Evolutionary conservation across 2,329 filamentous ascomycete species (phyloP).

Genomic region (Ophiocordyceps australis): DNA sequence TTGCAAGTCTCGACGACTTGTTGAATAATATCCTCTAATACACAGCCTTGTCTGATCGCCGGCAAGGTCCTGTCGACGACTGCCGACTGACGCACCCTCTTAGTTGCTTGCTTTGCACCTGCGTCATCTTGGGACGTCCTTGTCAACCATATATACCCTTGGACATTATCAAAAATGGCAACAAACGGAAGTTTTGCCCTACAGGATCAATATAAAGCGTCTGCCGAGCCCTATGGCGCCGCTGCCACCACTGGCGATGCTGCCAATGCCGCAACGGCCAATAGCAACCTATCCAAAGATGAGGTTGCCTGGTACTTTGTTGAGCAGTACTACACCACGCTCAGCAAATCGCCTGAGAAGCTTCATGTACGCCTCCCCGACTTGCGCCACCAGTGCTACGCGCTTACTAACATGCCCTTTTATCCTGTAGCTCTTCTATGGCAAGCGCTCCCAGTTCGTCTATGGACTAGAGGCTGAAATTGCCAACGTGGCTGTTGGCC

Average conservation of each 20-base stretch:
- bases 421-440: conserved; percentile 75
- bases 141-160: not conserved
- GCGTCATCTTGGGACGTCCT: not conserved
- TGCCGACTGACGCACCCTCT: too few relatives aligned
- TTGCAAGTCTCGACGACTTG: too few relatives aligned
- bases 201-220: conserved; percentile 21
- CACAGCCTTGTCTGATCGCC: too few relatives aligned
- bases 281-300: conserved; percentile 52
- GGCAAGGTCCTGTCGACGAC: too few relatives aligned
- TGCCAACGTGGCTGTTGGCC: conserved; percentile 69
- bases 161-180: conserved; percentile 23
- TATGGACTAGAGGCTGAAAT: conserved; percentile 83
- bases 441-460: conserved; percentile 89
- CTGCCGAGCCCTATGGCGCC: conserved; percentile 18
- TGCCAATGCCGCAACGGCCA: conserved; percentile 14
- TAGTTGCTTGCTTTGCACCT: not conserved
- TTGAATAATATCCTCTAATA: too few relatives aligned
- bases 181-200: conserved; percentile 35
- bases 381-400: not conserved
- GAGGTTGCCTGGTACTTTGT: conserved; percentile 99
- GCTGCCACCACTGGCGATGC: conserved; percentile 15
- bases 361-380: conserved; percentile 45
- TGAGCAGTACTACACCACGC: conserved; percentile 95
- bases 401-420: not conserved
- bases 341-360: conserved; percentile 87